Conservation (phyloP, 108 stramenopile genomes). For the Schizochytrium sp. region DNA sequence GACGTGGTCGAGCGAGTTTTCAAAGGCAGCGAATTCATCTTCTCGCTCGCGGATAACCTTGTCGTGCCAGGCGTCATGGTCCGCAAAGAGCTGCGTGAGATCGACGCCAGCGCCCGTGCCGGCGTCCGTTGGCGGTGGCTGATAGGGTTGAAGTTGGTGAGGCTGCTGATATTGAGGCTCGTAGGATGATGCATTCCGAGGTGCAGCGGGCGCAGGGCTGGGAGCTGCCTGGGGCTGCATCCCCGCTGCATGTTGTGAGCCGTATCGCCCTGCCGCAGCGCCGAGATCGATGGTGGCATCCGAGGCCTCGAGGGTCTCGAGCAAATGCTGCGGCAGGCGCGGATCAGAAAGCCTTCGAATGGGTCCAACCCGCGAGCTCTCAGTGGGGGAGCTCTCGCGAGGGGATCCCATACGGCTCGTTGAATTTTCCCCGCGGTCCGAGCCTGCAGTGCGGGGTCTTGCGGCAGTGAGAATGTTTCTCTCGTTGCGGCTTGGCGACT, state of each 20-base stretch:
- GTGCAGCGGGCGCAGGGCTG: background rate
- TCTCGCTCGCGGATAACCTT: background rate
- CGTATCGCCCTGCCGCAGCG: background rate
- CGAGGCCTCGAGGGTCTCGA: background rate
- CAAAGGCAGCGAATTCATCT: background rate
- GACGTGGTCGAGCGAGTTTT: background rate
- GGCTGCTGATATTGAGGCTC: background rate
- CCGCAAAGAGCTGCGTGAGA: background rate
- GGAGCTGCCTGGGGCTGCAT: background rate
- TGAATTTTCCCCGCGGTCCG: background rate
- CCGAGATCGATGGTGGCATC: background rate
- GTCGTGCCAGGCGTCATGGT: background rate
- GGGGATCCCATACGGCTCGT: background rate
- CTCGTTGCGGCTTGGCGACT: too few species aligned
- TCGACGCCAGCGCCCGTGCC: background rate
- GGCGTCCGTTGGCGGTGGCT: background rate
- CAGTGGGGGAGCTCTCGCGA: background rate
- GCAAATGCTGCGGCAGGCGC: background rate
- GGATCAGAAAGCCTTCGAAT: conserved; percentile 5
- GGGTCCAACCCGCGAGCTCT: background rate
- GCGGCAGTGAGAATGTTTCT: too few species aligned
- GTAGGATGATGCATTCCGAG: background rate
- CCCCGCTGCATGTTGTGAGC: too few species aligned
- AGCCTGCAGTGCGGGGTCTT: background rate
- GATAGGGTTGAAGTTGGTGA: background rate